Conservation (phyloP, 257 asterid genomes). For the Ligustrum vulgare region DNA sequence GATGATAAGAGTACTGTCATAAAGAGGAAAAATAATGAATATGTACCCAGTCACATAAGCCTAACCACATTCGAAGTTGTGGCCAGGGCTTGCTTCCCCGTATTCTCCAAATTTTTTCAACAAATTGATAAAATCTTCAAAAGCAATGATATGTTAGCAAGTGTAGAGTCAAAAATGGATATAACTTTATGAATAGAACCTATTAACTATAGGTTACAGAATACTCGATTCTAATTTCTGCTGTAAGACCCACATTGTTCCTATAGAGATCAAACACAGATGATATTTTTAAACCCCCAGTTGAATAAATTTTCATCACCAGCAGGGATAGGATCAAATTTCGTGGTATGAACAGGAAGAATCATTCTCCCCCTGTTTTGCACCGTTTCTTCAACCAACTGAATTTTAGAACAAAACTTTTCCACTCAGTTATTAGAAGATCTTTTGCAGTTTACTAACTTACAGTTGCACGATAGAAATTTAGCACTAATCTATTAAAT, state of each 20-base stretch:
- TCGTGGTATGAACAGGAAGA: neutral
- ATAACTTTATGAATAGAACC: neutral
- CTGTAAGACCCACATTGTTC: neutral
- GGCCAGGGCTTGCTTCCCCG: neutral
- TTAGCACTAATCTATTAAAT: neutral
- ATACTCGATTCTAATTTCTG: slow-evolving; percentile 1
- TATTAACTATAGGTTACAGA: slow-evolving; percentile 1
- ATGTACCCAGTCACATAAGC: slow-evolving; percentile 17
- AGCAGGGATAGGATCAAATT: neutral
- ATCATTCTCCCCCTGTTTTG: neutral
- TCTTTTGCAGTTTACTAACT: neutral
- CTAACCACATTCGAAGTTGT: slow-evolving; percentile 5
- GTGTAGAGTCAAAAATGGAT: neutral
- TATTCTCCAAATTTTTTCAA: neutral
- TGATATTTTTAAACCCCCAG: neutral
- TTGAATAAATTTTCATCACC: neutral
- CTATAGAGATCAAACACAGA: neutral
- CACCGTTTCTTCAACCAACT: neutral
- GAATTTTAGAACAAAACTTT: neutral
- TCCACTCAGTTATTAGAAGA: neutral
- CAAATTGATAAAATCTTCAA: neutral
- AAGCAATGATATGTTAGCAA: neutral
- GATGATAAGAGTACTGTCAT: slow-evolving; percentile 81
- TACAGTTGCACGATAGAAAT: neutral
- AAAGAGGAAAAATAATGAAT: slow-evolving; percentile 25